Percentiles rank a stretch among this genome's conserved stretches.
Conservation (phyloP, 176 grass and related monocot species). For the Lolium perenne region DNA sequence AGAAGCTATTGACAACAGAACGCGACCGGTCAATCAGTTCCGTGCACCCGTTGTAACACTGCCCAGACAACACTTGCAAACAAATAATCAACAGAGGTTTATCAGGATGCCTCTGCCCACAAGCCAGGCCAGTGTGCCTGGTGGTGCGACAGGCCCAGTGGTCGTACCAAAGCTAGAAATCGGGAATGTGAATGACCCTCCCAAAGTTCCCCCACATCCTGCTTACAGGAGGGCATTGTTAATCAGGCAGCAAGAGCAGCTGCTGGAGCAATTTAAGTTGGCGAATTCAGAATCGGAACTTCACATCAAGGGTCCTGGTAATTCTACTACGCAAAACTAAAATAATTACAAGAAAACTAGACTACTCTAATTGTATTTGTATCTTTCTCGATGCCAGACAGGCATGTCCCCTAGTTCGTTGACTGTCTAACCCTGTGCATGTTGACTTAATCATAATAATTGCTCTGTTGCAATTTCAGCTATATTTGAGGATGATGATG, state of each 20-base stretch:
- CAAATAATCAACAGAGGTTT: constrained; percentile 23
- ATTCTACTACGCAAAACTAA: background rate
- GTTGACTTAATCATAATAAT: background rate
- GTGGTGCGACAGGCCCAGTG: constrained; percentile 27
- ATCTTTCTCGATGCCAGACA: background rate
- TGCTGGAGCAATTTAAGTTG: constrained; percentile 53
- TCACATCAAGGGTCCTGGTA: constrained; percentile 63
- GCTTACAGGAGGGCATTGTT: constrained; percentile 32
- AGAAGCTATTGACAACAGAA: constrained; percentile 10
- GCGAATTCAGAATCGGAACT: constrained; percentile 19
- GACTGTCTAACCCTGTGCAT: background rate
- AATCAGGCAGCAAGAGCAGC: constrained; percentile 51
- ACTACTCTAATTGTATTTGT: background rate
- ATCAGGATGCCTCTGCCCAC: background rate
- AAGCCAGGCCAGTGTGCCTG: constrained; percentile 7
- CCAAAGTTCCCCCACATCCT: constrained; percentile 34
- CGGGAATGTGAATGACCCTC: constrained; percentile 35
- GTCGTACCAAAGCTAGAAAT: constrained; percentile 46
- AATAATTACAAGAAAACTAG: background rate
- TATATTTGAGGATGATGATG: constrained; percentile 30
- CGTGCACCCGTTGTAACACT: constrained; percentile 21
- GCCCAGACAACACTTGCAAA: constrained; percentile 22
- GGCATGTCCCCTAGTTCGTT: background rate
- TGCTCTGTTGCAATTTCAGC: constrained; percentile 37
- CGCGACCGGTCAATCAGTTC: background rate